These are phyloP conservation scores for Chaetomium fimeti DNA, from an alignment of 495 filamentous ascomycete species.

Conservation along the genomic window DNA sequence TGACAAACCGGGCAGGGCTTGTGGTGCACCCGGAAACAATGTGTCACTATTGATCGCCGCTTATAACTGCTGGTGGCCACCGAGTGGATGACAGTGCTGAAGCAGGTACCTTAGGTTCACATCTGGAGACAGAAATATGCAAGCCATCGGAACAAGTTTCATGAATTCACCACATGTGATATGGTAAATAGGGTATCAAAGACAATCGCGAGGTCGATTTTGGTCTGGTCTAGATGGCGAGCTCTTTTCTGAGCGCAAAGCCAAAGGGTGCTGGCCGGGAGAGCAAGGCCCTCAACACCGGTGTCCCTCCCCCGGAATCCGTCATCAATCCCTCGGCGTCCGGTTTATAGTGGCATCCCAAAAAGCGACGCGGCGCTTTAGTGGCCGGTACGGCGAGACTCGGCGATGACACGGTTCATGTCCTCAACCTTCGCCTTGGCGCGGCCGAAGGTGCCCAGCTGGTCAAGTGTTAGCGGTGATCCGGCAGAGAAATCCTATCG, in stretches of 20 bases:
- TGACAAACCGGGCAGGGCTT: not conserved
- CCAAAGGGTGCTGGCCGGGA: conserved; percentile 6
- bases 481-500: not conserved
- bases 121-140: too few species aligned
- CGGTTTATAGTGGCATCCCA: conserved; percentile 5
- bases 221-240: conserved; percentile 20
- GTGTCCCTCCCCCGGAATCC: conserved; percentile 21
- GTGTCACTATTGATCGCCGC: too few species aligned
- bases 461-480: conserved; percentile 10
- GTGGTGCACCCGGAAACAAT: not conserved
- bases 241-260: not conserved
- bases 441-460: conserved; percentile 93
- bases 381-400: conserved; percentile 80
- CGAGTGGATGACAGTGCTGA: too few species aligned
- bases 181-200: not conserved
- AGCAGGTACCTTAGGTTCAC: too few species aligned
- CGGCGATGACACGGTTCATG: conserved; percentile 95
- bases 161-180: not conserved
- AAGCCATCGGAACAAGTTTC: not conserved
- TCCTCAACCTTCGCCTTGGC: conserved; percentile 99
- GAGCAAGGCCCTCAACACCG: conserved; percentile 3
- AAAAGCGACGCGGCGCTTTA: conserved; percentile 49
- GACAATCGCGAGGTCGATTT: conserved; percentile 24
- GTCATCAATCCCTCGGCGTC: conserved; percentile 21
- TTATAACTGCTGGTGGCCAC: too few species aligned